phyloP scores from a whole-genome alignment of 2,329 filamentous ascomycete genomes.

The Cercospora sp. region DNA sequence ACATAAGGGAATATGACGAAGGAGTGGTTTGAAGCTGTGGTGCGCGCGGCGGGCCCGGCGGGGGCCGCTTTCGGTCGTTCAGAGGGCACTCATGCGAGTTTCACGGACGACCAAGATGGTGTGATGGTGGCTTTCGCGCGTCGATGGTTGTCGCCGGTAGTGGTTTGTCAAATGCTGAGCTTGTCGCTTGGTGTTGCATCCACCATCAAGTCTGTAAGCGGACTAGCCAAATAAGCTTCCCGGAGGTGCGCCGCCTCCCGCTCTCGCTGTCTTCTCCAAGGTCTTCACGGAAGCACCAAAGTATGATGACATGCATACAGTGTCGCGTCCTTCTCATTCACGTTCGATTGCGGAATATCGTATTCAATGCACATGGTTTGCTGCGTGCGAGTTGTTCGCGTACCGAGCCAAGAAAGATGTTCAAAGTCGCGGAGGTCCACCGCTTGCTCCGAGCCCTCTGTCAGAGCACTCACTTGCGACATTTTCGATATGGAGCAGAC shows the following conservation, averaged over 20 bases:
- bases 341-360: neutral
- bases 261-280: neutral
- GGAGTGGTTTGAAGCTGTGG: slow-evolving; percentile 3
- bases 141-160: too few relatives aligned
- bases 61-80: slow-evolving; percentile 8
- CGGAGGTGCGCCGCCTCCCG: neutral
- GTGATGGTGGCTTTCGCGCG: neutral
- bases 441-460: neutral
- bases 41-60: slow-evolving; percentile 6
- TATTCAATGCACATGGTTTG: neutral
- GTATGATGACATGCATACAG: neutral
- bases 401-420: neutral
- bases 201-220: neutral
- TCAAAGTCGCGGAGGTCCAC: neutral
- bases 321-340: neutral
- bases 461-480: neutral
- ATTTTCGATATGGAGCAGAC: neutral
- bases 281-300: neutral
- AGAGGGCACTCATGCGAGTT: slow-evolving; percentile 2
- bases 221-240: neutral
- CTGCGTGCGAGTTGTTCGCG: too few relatives aligned
- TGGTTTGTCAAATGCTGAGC: neutral
- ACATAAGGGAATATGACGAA: slow-evolving; percentile 11
- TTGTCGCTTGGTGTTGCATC: slow-evolving; percentile 1
- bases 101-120: neutral